phyloP scores from a whole-genome alignment of 306 rosid genomes.

The Cucurbita maxima region DNA sequence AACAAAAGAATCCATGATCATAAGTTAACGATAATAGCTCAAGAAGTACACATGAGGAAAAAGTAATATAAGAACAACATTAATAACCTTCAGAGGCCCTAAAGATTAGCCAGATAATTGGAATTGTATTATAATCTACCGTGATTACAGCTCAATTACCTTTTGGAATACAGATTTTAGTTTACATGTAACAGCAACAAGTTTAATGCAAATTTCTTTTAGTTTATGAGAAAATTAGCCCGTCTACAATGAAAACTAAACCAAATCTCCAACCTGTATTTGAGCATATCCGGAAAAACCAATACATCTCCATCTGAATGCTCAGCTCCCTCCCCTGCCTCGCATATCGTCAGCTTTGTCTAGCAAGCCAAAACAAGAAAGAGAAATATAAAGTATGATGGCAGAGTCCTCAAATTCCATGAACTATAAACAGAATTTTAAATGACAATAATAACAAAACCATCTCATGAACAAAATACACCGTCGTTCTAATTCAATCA shows the following conservation, averaged over 20 bases:
- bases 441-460: background rate
- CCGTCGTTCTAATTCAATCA: background rate
- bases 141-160: background rate
- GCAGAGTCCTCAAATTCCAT: background rate
- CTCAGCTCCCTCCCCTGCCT: constrained; percentile 44
- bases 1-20: constrained; percentile 1
- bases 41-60: background rate
- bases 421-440: background rate
- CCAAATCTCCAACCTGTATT: constrained; percentile 33
- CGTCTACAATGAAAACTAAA: background rate
- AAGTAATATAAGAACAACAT: background rate
- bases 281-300: constrained; percentile 79
- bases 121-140: background rate
- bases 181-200: background rate
- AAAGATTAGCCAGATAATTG: background rate
- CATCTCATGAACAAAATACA: background rate
- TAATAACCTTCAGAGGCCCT: background rate
- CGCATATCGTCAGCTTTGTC: constrained; percentile 67
- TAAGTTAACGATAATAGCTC: background rate
- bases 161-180: background rate
- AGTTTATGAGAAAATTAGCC: background rate
- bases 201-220: background rate
- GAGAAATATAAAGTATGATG: background rate
- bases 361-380: constrained; percentile 10
- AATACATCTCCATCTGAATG: constrained; percentile 55